Conservation (phyloP, 2,329 filamentous ascomycete genomes). For the Beauveria asiatica region DNA sequence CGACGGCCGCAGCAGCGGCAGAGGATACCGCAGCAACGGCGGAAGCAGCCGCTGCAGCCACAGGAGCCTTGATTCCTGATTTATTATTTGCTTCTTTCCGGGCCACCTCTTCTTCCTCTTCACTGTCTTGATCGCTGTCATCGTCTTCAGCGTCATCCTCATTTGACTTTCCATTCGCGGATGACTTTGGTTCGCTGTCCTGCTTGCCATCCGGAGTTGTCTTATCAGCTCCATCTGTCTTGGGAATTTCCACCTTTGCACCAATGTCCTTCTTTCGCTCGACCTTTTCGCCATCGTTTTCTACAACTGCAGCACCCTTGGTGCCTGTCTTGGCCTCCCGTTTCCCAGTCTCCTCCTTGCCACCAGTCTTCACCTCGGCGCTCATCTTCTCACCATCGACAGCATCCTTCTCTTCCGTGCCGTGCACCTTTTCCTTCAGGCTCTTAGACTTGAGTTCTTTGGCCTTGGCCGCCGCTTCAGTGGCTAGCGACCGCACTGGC, state of each 20-base stretch:
- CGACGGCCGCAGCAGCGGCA: background rate
- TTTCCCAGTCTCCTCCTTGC: slow-evolving; percentile 10
- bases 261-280: slow-evolving; percentile 5
- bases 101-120: background rate
- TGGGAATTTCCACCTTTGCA: background rate
- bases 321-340: slow-evolving; percentile 13
- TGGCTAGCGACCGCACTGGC: slow-evolving; percentile 46
- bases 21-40: slow-evolving; percentile 1
- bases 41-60: background rate
- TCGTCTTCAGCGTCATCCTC: background rate
- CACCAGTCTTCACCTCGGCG: background rate
- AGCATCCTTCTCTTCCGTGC: slow-evolving; percentile 26
- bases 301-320: slow-evolving; percentile 11
- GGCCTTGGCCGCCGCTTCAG: slow-evolving; percentile 58
- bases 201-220: too few relatives aligned
- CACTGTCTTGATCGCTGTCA: slow-evolving; percentile 2
- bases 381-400: background rate
- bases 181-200: background rate
- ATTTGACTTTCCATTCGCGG: background rate
- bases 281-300: slow-evolving; percentile 25
- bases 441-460: slow-evolving; percentile 49
- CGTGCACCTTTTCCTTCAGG: slow-evolving; percentile 47
- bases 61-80: background rate
- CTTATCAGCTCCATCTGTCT: slow-evolving; percentile 9
- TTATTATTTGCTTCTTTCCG: slow-evolving; percentile 7